These are phyloP conservation scores for Psilocybe sp. DNA, from an alignment of 768 basidiomycete species.

Conservation along the genomic window DNA sequence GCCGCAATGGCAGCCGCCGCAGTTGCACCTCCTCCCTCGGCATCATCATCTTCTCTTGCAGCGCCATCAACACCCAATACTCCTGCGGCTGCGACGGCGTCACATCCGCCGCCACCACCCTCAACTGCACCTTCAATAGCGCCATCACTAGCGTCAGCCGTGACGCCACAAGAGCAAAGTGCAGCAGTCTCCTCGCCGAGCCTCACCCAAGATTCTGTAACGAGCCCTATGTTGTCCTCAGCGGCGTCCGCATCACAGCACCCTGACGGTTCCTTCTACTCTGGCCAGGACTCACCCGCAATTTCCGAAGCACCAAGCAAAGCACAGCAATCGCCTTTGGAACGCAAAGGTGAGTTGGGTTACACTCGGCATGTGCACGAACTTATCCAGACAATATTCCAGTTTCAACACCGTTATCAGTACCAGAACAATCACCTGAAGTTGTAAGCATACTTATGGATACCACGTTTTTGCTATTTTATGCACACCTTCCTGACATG, in stretches of 20 bases:
- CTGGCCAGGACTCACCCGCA: conserved; percentile 69
- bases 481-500: not conserved
- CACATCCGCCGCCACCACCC: conserved; percentile 24
- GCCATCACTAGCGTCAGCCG: conserved; percentile 31
- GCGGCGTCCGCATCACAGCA: conserved; percentile 67
- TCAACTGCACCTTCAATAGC: conserved; percentile 33
- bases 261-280: conserved; percentile 67
- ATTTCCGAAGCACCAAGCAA: conserved; percentile 54
- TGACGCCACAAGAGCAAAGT: conserved; percentile 36
- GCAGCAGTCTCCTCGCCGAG: conserved; percentile 69
- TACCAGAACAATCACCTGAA: conserved; percentile 39
- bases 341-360: conserved; percentile 44
- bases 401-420: conserved; percentile 12
- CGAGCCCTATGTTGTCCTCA: conserved; percentile 80
- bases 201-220: conserved; percentile 79
- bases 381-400: too few species aligned
- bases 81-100: conserved; percentile 20
- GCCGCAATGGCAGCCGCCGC: conserved; percentile 84
- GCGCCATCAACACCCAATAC: conserved; percentile 25
- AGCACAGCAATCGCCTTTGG: conserved; percentile 55
- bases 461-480: conserved; percentile 24
- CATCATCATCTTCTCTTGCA: conserved; percentile 50
- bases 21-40: conserved; percentile 27
- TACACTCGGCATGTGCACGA: too few species aligned
- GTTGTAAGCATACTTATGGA: conserved; percentile 28